Conservation (phyloP, 306 rosid species). For the Arachis hypogaea region DNA sequence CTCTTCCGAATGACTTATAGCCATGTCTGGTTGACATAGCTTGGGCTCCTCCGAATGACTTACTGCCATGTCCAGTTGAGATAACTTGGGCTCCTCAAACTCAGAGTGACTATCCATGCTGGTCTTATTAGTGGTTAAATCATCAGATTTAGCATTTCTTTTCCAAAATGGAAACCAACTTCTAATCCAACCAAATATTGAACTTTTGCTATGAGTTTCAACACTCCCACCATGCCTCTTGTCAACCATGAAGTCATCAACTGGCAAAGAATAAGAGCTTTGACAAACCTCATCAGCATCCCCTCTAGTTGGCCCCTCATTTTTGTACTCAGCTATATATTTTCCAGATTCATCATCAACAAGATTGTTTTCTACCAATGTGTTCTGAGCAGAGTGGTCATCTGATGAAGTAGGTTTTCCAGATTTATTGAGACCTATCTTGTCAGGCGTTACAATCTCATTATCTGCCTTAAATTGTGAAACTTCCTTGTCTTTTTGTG, state of each 20-base stretch:
- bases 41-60: constrained; percentile 35
- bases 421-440: constrained; percentile 33
- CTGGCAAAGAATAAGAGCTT: constrained; percentile 37
- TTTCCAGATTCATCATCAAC: constrained; percentile 31
- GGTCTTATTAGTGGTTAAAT: constrained; percentile 41
- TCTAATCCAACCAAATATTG: constrained; percentile 45
- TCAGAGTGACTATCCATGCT: constrained; percentile 36
- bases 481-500: constrained; percentile 30
- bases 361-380: constrained; percentile 21
- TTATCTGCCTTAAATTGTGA: constrained; percentile 39
- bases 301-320: constrained; percentile 38
- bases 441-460: constrained; percentile 39
- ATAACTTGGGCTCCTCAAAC: constrained; percentile 41
- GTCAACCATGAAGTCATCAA: constrained; percentile 41
- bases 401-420: constrained; percentile 43
- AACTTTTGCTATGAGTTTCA: constrained; percentile 38
- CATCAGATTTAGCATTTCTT: constrained; percentile 34
- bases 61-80: constrained; percentile 29
- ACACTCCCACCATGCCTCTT: constrained; percentile 38
- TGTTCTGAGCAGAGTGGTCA: constrained; percentile 38
- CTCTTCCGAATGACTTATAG: constrained; percentile 30
- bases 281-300: constrained; percentile 48
- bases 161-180: constrained; percentile 56
- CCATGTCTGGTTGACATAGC: constrained; percentile 40
- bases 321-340: constrained; percentile 38